Evolutionary conservation across 1,139 yeast species (phyloP).

Genomic region (Candida mesenterica): DNA sequence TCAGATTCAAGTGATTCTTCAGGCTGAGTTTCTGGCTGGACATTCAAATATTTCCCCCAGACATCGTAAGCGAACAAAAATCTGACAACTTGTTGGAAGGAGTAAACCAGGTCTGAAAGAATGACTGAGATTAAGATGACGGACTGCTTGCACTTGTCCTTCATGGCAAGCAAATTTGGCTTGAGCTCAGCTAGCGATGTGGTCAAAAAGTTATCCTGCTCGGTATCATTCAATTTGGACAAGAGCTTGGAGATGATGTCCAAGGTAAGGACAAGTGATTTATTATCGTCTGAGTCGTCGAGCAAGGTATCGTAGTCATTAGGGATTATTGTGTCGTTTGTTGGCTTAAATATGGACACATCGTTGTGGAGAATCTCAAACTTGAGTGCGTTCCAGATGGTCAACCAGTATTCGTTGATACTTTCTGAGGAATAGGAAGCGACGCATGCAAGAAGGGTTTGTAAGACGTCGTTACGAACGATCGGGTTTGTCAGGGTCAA

Average conservation of each 20-base stretch:
- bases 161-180: slow-evolving; percentile 49
- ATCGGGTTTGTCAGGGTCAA: slow-evolving; percentile 76
- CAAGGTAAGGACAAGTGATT: slow-evolving; percentile 48
- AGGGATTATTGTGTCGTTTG: slow-evolving; percentile 27
- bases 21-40: slow-evolving; percentile 10
- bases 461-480: slow-evolving; percentile 74
- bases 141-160: slow-evolving; percentile 60
- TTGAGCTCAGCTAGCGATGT: slow-evolving; percentile 56
- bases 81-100: slow-evolving; percentile 48
- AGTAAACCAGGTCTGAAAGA: slow-evolving; percentile 33
- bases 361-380: slow-evolving; percentile 82
- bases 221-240: slow-evolving; percentile 25
- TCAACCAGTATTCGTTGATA: slow-evolving; percentile 60
- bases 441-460: slow-evolving; percentile 59
- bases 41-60: slow-evolving; percentile 40
- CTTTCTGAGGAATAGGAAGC: slow-evolving; percentile 47
- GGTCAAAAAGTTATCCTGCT: slow-evolving; percentile 32
- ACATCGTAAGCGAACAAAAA: slow-evolving; percentile 30
- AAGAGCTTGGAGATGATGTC: slow-evolving; percentile 46
- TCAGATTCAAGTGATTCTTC: slow-evolving; percentile 15
- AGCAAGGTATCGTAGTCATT: slow-evolving; percentile 24
- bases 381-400: slow-evolving; percentile 85
- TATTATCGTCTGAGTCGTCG: slow-evolving; percentile 40
- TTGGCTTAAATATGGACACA: slow-evolving; percentile 33
- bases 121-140: slow-evolving; percentile 58